These are phyloP conservation scores for Phytopythium oedochilum DNA, from an alignment of 352 stramenopile genomes.

Conservation along the genomic window DNA sequence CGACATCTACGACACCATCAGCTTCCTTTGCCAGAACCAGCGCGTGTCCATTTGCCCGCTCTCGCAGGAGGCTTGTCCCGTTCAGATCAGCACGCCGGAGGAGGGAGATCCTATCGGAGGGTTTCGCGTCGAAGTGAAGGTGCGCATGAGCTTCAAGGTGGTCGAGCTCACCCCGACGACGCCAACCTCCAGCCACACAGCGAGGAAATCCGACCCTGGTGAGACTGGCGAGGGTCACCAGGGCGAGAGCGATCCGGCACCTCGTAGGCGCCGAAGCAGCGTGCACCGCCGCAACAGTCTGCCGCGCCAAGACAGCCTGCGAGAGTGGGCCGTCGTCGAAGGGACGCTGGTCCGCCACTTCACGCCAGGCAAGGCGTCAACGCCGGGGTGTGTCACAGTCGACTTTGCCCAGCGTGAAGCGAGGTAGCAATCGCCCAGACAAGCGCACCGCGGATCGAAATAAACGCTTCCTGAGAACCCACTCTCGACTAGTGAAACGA, in stretches of 20 bases:
- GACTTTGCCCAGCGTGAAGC: constrained; percentile 12
- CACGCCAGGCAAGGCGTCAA: constrained; percentile 42
- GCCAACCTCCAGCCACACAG: not conserved
- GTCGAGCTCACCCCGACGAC: constrained; percentile 38
- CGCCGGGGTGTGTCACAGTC: constrained; percentile 46
- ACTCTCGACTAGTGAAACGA: no score
- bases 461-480: no score
- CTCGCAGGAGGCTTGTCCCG: constrained; percentile 54
- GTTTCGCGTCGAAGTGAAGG: constrained; percentile 56
- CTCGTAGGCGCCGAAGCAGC: constrained; percentile 1
- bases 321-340: constrained; percentile 54
- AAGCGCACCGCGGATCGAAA: no score
- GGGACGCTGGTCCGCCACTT: constrained; percentile 53
- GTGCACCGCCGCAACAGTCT: constrained; percentile 5
- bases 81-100: constrained; percentile 41
- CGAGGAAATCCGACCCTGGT: not conserved
- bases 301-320: constrained; percentile 10
- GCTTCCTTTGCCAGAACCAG: constrained; percentile 58
- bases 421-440: not conserved
- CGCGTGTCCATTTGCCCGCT: constrained; percentile 61
- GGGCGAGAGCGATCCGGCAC: not conserved
- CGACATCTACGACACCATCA: constrained; percentile 81
- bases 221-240: not conserved
- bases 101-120: constrained; percentile 6
- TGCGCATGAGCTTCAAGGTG: constrained; percentile 75